Conservation (phyloP, 129 eudicot genomes). For the Chrysanthemum makinoi region DNA sequence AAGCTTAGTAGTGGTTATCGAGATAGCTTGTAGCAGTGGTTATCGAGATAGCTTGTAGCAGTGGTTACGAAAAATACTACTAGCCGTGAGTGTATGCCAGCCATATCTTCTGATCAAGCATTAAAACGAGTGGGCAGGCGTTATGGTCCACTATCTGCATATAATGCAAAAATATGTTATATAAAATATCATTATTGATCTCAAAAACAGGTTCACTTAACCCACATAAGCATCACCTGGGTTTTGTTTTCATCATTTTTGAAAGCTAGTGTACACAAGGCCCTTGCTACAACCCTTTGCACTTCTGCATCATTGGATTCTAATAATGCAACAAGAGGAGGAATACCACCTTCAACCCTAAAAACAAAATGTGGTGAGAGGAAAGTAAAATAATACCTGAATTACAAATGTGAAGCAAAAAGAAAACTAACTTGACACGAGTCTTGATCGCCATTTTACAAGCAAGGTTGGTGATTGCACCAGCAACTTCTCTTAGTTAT, state of each 20-base stretch:
- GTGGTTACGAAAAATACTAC: too few relatives aligned
- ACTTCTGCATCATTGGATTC: slow-evolving; percentile 74
- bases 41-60: too few relatives aligned
- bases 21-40: too few relatives aligned
- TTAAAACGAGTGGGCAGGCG: slow-evolving; percentile 74
- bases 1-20: too few relatives aligned
- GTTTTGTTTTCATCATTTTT: slow-evolving; percentile 81
- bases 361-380: slow-evolving; percentile 13
- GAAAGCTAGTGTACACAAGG: slow-evolving; percentile 77
- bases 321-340: slow-evolving; percentile 88
- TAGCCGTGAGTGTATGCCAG: slow-evolving; percentile 61
- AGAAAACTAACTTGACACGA: slow-evolving; percentile 60
- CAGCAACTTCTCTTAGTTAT: slow-evolving; percentile 85
- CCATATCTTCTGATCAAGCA: slow-evolving; percentile 94
- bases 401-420: background rate
- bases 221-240: slow-evolving; percentile 42
- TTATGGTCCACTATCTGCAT: slow-evolving; percentile 88
- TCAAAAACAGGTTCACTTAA: slow-evolving; percentile 4
- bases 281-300: slow-evolving; percentile 89
- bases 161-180: background rate
- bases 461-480: slow-evolving; percentile 94
- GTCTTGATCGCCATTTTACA: slow-evolving; percentile 82
- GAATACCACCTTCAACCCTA: slow-evolving; percentile 93
- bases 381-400: background rate
- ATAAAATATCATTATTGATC: background rate